These are phyloP conservation scores for Acanthamoeba culbertsoni DNA, from an alignment of 208 protist genomes.

Conservation along the genomic window DNA sequence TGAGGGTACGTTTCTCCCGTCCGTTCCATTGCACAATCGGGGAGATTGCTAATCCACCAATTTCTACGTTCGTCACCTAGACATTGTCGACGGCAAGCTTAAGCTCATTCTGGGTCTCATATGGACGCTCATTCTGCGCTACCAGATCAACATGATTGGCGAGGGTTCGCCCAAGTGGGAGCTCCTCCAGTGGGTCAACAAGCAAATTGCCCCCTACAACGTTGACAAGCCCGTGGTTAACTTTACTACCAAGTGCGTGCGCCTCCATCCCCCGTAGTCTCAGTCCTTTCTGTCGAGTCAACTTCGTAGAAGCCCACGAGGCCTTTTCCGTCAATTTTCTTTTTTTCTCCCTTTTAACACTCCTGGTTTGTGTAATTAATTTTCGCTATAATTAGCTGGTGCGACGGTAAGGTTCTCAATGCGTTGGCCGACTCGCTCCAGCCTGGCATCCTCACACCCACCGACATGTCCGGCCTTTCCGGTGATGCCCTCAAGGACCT, in stretches of 20 bases:
- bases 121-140: slow-evolving; percentile 78
- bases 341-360: neutral
- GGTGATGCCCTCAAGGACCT: slow-evolving; percentile 63
- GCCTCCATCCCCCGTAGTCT: neutral
- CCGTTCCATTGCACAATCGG: neutral
- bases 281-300: neutral
- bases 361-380: neutral
- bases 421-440: slow-evolving; percentile 67
- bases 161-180: slow-evolving; percentile 66
- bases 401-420: slow-evolving; percentile 67
- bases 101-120: slow-evolving; percentile 80
- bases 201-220: slow-evolving; percentile 48
- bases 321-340: neutral
- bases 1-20: slow-evolving; percentile 54
- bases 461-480: slow-evolving; percentile 54
- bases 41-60: neutral
- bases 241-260: slow-evolving; percentile 60
- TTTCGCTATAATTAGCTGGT: slow-evolving; percentile 59
- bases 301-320: neutral
- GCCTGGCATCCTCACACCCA: slow-evolving; percentile 63
- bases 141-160: slow-evolving; percentile 67
- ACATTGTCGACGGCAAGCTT: slow-evolving; percentile 72
- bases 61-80: slow-evolving; percentile 4
- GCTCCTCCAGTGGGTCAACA: slow-evolving; percentile 59
- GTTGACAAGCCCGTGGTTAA: slow-evolving; percentile 55